Conservation (phyloP, 768 basidiomycete genomes). For the Leccinum disarticulatum region DNA sequence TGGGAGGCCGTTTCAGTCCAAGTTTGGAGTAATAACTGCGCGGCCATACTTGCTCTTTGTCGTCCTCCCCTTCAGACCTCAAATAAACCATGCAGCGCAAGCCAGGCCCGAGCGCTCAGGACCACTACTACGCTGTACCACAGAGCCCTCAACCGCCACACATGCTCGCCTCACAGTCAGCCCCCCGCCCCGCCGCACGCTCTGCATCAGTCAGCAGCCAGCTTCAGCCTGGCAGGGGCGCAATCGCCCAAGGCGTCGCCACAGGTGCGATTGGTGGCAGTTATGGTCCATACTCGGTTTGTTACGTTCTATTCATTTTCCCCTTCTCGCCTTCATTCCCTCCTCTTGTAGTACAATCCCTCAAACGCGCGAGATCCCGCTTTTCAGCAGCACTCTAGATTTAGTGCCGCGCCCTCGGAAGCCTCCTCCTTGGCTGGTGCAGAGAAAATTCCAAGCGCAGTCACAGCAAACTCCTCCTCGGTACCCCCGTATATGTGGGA, state of each 20-base stretch:
- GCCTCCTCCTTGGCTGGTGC: slow-evolving; percentile 38
- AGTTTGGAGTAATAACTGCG: slow-evolving; percentile 18
- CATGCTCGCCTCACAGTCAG: slow-evolving; percentile 29
- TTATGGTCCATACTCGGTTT: slow-evolving; percentile 87
- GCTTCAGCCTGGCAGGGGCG: slow-evolving; percentile 43
- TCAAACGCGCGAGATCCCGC: slow-evolving; percentile 39
- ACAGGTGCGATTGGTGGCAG: slow-evolving; percentile 74
- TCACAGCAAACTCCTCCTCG: slow-evolving; percentile 51
- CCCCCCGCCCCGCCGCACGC: slow-evolving; percentile 26
- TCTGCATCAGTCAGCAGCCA: slow-evolving; percentile 30
- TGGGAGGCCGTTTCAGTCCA: slow-evolving; percentile 16
- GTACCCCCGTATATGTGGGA: slow-evolving; percentile 78
- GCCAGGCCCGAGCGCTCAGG: slow-evolving; percentile 46
- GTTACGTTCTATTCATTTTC: slow-evolving; percentile 25
- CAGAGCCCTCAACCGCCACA: slow-evolving; percentile 51
- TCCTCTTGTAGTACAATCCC: slow-evolving; percentile 54
- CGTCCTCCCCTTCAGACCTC: slow-evolving; percentile 1
- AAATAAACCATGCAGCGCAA: slow-evolving; percentile 39
- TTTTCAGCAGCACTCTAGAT: slow-evolving; percentile 49
- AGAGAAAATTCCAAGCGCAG: slow-evolving; percentile 34
- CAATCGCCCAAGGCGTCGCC: slow-evolving; percentile 76
- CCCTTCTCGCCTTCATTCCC: slow-evolving; percentile 1
- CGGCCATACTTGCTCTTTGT: slow-evolving; percentile 1
- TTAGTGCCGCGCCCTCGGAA: slow-evolving; percentile 56
- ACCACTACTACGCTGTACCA: slow-evolving; percentile 62